Conservation (phyloP, 768 basidiomycete species). For the Stropharia rugosoannulata region DNA sequence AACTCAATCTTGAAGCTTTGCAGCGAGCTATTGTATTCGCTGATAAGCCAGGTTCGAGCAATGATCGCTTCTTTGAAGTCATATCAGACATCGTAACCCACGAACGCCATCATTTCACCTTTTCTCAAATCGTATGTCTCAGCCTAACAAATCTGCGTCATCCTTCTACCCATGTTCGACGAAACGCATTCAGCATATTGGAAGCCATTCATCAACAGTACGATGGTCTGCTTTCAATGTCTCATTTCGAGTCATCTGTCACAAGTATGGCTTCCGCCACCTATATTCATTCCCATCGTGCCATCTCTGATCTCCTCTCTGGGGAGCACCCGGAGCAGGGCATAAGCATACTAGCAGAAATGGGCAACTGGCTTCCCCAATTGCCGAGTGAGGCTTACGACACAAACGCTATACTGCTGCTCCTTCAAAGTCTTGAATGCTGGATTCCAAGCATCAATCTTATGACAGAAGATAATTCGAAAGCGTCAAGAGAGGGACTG, state of each 20-base stretch:
- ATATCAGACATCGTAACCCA: conserved; percentile 68
- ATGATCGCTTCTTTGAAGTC: conserved; percentile 74
- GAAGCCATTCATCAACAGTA: conserved; percentile 70
- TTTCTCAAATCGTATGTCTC: conserved; percentile 73
- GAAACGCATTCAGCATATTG: conserved; percentile 76
- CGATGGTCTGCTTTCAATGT: conserved; percentile 65
- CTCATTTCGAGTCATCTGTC: conserved; percentile 71
- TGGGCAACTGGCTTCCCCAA: conserved; percentile 71
- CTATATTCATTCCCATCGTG: conserved; percentile 78
- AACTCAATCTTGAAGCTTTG: conserved; percentile 64
- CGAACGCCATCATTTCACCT: conserved; percentile 60
- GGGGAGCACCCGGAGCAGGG: conserved; percentile 71
- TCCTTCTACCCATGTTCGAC: conserved; percentile 58
- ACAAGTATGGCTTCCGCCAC: conserved; percentile 72
- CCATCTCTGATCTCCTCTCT: conserved; percentile 77
- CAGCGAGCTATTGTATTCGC: conserved; percentile 65
- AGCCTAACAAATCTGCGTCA: conserved; percentile 87
- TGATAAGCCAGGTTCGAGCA: conserved; percentile 53
- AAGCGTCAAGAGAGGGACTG: conserved; percentile 57
- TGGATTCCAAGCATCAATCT: conserved; percentile 83
- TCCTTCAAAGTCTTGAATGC: conserved; percentile 78
- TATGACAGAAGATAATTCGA: conserved; percentile 55
- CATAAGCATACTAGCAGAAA: conserved; percentile 62
- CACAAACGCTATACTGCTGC: conserved; percentile 47
- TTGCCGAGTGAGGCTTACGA: conserved; percentile 50